Evolutionary conservation across 768 basidiomycete genomes (phyloP), one percentile per base, ranked within the genome.

Genomic region (Boletus subparvulus): DNA sequence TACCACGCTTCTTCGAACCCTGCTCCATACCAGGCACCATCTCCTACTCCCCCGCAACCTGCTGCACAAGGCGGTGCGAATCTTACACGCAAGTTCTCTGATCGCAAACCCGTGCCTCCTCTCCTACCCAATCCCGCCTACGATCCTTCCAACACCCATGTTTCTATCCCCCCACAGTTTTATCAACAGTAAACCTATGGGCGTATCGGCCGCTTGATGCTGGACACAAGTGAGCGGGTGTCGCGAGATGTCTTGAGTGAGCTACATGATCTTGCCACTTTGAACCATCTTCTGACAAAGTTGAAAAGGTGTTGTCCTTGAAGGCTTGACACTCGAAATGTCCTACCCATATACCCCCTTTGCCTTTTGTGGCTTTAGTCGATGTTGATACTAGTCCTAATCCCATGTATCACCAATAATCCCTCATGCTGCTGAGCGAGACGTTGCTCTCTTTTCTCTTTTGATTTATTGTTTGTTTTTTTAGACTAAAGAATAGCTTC

Each of bases 41-140:
- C 69, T 4, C 54, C 61, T 44, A 11, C 58, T 3, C 11, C 41
- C 19, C 50, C 60, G 12, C 64, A 61, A 28, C 49, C 64, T 3
- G 41, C 45, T 2, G 61, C 39, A 28, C 62, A 67, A 13, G 61
- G 70, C 1, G 72, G 70, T 37, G 68, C 72, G 28, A 73, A 65
- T 47, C 62, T 72, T n/a, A 67, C 63, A 10, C 72, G 71, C 61
- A 72, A 72, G 33, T 72, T 60, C n/a, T 72, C 71, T 11, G 61
- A 72, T 51, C 71, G 71, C 33, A 72, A 72, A 48, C 72, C 71
- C 4, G 71, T 72, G 13, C 71, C 72, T 26, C 67, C 66, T 11
- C 63, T 72, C 51, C 37, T 69, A 1, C 65, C 62, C 13, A 30
- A 48, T 19, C 62, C 67, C 0, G 32, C 63, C 10, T 60, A 66